Conservation (phyloP, 2,329 filamentous ascomycete species). For the Colletotrichum eremochloae region DNA sequence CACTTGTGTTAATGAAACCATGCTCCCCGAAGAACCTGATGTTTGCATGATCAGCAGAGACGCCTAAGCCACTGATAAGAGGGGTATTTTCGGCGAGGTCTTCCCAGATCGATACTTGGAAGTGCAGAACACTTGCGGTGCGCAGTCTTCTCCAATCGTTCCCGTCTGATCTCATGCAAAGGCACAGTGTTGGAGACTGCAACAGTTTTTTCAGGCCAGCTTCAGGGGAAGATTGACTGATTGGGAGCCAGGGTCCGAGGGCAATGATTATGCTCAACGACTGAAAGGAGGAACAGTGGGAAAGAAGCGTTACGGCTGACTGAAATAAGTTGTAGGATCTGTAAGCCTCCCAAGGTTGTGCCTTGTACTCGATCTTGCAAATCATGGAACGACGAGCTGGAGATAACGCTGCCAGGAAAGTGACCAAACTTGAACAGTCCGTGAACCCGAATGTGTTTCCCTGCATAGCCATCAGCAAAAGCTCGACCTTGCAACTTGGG, state of each 20-base stretch:
- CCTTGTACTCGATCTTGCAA: background rate
- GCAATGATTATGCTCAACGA: background rate
- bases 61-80: conserved; percentile 1
- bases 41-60: background rate
- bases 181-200: accelerated
- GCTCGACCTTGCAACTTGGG: background rate
- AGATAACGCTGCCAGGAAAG: conserved; percentile 20
- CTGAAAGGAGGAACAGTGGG: conserved; percentile 4
- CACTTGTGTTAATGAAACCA: background rate
- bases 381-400: conserved; percentile 19
- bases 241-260: accelerated
- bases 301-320: conserved; percentile 4
- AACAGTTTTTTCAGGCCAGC: accelerated
- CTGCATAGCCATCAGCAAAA: conserved; percentile 1
- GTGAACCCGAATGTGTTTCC: conserved; percentile 8
- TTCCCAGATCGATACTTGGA: background rate
- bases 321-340: background rate
- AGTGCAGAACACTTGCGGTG: background rate
- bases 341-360: background rate
- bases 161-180: background rate
- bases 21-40: background rate
- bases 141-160: conserved; percentile 10
- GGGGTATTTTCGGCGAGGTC: accelerated
- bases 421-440: background rate
- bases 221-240: accelerated